Conservation (phyloP, 2,329 filamentous ascomycete genomes). For the Coniochaeta ligniaria region DNA sequence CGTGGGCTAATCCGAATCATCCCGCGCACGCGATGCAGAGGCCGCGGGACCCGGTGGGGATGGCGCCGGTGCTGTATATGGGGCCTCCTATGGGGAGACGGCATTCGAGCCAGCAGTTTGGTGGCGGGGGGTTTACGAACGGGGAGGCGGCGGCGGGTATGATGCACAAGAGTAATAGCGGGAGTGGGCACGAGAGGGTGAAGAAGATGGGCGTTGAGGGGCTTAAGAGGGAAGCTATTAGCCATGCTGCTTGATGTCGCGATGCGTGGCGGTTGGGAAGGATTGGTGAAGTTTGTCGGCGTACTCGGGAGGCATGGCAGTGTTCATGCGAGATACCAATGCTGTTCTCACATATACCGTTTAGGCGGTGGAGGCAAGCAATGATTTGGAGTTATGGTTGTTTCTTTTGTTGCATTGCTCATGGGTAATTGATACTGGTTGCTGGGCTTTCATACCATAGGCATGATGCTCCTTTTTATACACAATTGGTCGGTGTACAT, state of each 20-base stretch:
- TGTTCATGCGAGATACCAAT: background rate
- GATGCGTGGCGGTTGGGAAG: background rate
- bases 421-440: background rate
- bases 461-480: background rate
- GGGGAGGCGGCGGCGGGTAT: background rate
- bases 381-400: background rate
- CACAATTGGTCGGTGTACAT: background rate
- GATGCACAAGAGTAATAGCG: background rate
- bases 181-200: background rate
- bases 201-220: conserved; percentile 1
- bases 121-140: background rate
- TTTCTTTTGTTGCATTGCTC: background rate
- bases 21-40: conserved; percentile 53
- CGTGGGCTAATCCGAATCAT: conserved; percentile 88
- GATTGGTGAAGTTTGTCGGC: background rate
- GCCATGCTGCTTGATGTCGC: background rate
- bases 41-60: background rate
- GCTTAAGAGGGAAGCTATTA: background rate
- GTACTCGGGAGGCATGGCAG: background rate
- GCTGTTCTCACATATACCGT: background rate
- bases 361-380: background rate
- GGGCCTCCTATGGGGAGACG: conserved; percentile 5
- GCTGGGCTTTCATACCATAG: background rate
- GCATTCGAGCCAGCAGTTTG: background rate
- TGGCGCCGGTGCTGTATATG: conserved; percentile 4